Base-by-base conservation (phyloP, 345 rosid genomes). In the Linum usitatissimum region DNA sequence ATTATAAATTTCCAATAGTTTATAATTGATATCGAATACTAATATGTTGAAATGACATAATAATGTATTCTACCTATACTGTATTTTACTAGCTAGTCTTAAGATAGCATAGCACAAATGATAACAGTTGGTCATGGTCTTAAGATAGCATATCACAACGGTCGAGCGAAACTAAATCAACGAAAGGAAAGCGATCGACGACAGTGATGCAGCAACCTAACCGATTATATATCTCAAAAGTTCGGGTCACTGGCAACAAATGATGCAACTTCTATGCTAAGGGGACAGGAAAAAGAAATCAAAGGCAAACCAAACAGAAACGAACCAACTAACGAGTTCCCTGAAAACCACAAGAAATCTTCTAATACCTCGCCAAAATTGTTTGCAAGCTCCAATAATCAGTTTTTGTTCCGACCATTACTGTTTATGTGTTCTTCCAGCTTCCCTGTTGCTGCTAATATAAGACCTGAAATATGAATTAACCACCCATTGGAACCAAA, bases 401-500 rank as follows among this genome's bases (percentile, higher is more conserved):
- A 80, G 60, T 64, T 62, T 54, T 86, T 84, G 64, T 86, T 86
- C 68, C 75, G 89, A 10, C 51, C 7, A 45, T 54, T 73, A 45
- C 56, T 70, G 57, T 68, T 64, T 42, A 82, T 73, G 80, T 83
- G 77, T 40, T 80, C 71, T 66, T 85, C 84, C 79, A 86, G 78
- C 71, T 84, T 72, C 66, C 80, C 81, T 42, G 75, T 80, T 31
- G 98, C 90, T 19, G 98, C 90, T 79, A 85, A 67, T 68, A 91
- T 81, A 62, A 91, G 77, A 66, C 98, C 98, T 91, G 74, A 68
- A 76, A 57, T 48, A 60, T 14, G 2, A 48, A 39, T 6, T 8
- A 55, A 55, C 36, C 3, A 61, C 17, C 18, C 58, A 21, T 18
- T 10, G 58, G n/a, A 55, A 20, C 14, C 51, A 13, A 15, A 45